Conservation (phyloP, 192 early-diverging fungal species). For the Coemansia javaensis region DNA sequence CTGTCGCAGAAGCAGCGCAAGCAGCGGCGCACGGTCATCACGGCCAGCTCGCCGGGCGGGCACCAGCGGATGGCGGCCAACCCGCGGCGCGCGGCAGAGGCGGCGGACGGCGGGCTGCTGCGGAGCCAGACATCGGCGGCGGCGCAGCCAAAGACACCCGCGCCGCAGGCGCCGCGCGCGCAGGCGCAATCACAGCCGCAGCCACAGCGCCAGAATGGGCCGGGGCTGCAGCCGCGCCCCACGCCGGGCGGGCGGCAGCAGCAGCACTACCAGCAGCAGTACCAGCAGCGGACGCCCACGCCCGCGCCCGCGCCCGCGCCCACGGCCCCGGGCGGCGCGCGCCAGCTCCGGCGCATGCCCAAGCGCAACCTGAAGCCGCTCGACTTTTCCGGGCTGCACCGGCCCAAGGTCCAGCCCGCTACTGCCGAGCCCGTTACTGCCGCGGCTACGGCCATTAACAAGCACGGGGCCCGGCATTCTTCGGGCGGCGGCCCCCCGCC, state of each 20-base stretch:
- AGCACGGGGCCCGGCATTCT: conserved; percentile 19
- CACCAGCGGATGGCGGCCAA: conserved; percentile 26
- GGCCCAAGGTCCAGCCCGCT: conserved; percentile 7
- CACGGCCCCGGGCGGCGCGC: too few species aligned
- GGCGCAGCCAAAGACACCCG: not conserved
- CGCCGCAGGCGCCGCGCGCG: conserved; percentile 1
- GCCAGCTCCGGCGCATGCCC: conserved; percentile 45
- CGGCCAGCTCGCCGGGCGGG: conserved; percentile 40
- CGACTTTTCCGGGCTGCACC: conserved; percentile 41
- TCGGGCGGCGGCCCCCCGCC: too few species aligned
- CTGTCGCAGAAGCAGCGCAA: conserved; percentile 43
- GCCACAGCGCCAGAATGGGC: not conserved
- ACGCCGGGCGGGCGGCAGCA: not conserved
- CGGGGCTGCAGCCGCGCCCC: not conserved
- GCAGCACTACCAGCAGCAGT: conserved; percentile 4
- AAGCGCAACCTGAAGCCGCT: conserved; percentile 51
- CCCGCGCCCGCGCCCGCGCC: too few species aligned
- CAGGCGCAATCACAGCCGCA: too few species aligned
- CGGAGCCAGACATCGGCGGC: conserved; percentile 12
- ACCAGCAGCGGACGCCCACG: conserved; percentile 12
- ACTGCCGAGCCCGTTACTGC: conserved; percentile 19
- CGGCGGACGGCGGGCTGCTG: conserved; percentile 14
- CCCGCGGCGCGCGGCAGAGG: conserved; percentile 23
- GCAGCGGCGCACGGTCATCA: conserved; percentile 33
- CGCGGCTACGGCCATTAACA: conserved; percentile 21